Base-by-base conservation (phyloP, 495 filamentous ascomycete species). In the Opeltia flavorubescens region DNA sequence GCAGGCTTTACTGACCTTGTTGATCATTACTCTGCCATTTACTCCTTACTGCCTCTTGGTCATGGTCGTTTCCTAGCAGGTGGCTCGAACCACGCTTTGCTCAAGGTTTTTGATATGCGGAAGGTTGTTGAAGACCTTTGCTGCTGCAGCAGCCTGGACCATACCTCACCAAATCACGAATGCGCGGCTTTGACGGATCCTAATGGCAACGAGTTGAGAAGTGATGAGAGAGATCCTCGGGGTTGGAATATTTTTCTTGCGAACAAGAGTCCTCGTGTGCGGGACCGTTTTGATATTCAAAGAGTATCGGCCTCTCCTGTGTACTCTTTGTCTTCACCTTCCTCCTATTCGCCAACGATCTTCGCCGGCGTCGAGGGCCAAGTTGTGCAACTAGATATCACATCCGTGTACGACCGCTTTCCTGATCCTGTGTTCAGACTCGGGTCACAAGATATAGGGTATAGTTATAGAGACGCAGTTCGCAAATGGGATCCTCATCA, bases 61-160 rank as follows among this genome's bases (percentile, higher is more conserved):
- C 64, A 68, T 18, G 67, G 80, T 50, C 63, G 68, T 5, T 72
- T 84, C 50, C 49, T 81, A 12, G 72, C 70, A 15, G 80, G 79
- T 15, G 67, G 67, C 1, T 67, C 68, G 8, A 66, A 67, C 8
- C 70, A 81, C 53, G 70, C 68, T 35, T 54, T 80, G 13, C 57
- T 84, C 7, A 83, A 83, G 51, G 55, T 81, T 1, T 84, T 82
- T 49, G 78, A 84, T 54, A 57, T 84, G 28, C 75, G 80, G 30
- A 67, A 78, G 63, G 57, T 60, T 8, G 72, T 67, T 6, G 63
- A 59, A 4, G 46, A 44, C 7, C 26, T 50, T 8, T 74, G 18
- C 48, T 33, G 18, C 23, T 52, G 55, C 21, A 12, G 27, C 2
- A 17, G 21, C 25, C 20, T n/a, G 38, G 44, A 20, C 33, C 18